Conservation (phyloP, 2,329 filamentous ascomycete species). For the Cordyceps farinosa region DNA sequence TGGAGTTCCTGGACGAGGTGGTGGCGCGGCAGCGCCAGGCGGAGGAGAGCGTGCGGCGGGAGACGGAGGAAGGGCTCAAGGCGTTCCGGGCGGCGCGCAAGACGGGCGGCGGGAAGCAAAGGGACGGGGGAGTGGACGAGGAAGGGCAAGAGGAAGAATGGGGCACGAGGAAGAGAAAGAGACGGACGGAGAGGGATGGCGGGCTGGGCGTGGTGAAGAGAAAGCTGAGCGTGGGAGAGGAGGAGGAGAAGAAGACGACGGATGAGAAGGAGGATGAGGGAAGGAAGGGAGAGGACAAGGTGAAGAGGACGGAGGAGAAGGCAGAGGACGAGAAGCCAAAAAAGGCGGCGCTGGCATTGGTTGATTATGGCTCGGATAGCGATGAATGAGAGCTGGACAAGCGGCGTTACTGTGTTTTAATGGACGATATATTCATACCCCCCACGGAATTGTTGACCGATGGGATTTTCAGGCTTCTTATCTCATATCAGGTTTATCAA, state of each 20-base stretch:
- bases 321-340: neutral
- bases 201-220: slow-evolving; percentile 21
- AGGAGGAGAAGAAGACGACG: slow-evolving; percentile 20
- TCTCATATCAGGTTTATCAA: too few relatives aligned
- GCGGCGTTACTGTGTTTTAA: slow-evolving; percentile 11
- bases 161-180: slow-evolving; percentile 25
- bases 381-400: slow-evolving; percentile 33
- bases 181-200: slow-evolving; percentile 27
- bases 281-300: slow-evolving; percentile 2
- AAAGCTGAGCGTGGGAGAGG: slow-evolving; percentile 13
- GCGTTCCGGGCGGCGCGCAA: slow-evolving; percentile 49
- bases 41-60: slow-evolving; percentile 51
- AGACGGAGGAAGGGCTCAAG: slow-evolving; percentile 55
- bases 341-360: slow-evolving; percentile 37
- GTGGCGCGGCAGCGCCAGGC: slow-evolving; percentile 46
- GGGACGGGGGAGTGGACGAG: slow-evolving; percentile 18
- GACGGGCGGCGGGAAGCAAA: slow-evolving; percentile 22
- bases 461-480: too few relatives aligned
- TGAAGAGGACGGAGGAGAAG: slow-evolving; percentile 25
- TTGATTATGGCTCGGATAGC: slow-evolving; percentile 55
- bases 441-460: too few relatives aligned
- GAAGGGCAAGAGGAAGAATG: slow-evolving; percentile 24
- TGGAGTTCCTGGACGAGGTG: slow-evolving; percentile 67
- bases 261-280: slow-evolving; percentile 12
- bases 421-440: neutral